Evolutionary conservation across 352 stramenopile species (phyloP).

Genomic region (Pythium guiyangense): DNA sequence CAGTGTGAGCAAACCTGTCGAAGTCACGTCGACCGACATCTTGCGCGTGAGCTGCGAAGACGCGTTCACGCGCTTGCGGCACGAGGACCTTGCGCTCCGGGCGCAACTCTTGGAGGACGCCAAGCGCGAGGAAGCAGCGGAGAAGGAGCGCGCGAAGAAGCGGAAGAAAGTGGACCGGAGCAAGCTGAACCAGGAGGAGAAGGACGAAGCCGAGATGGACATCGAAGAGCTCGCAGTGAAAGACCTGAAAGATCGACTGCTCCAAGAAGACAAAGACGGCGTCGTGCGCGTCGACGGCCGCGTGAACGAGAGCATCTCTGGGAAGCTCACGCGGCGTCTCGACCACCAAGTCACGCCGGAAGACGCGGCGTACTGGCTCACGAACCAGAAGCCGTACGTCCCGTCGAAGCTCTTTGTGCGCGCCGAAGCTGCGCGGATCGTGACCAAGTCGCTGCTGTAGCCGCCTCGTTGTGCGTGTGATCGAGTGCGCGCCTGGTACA

Average conservation of each 20-base stretch:
- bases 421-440: constrained; percentile 70
- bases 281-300: constrained; percentile 68
- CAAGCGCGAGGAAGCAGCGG: constrained; percentile 64
- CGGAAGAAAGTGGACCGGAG: constrained; percentile 83
- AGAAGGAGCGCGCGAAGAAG: constrained; percentile 82
- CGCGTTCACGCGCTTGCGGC: constrained; percentile 56
- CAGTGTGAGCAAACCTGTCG: constrained; percentile 15
- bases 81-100: constrained; percentile 62
- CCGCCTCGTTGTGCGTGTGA: no score
- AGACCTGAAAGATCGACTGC: constrained; percentile 74
- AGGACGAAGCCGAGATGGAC: constrained; percentile 85
- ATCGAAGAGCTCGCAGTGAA: constrained; percentile 78
- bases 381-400: constrained; percentile 81
- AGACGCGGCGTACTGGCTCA: constrained; percentile 78
- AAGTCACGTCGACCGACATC: constrained; percentile 76
- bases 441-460: constrained; percentile 78
- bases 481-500: no score
- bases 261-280: constrained; percentile 73
- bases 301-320: constrained; percentile 77
- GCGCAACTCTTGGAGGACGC: constrained; percentile 69
- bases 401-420: constrained; percentile 82
- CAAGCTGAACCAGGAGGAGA: constrained; percentile 73
- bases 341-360: constrained; percentile 82
- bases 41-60: constrained; percentile 83
- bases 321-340: constrained; percentile 37